Evolutionary conservation across 2,329 filamentous ascomycete genomes (phyloP), one percentile per base, ranked within the genome.

Genomic region (Pseudogymnoascus sp.): DNA sequence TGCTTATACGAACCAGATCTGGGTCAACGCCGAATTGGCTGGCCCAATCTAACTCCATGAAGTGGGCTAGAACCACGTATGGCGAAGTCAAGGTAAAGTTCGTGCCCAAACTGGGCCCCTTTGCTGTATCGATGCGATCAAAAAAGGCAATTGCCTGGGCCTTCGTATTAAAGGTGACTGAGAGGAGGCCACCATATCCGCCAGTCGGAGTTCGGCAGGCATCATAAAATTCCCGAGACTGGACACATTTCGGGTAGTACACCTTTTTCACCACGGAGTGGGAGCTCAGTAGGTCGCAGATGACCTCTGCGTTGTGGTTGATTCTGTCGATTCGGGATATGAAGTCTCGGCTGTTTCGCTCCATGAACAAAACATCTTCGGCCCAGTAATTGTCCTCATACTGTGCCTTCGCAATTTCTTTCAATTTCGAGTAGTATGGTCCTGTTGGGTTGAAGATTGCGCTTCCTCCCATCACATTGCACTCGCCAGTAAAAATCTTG

Each of bases 401-500:
- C 47, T 89, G 84, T 7, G 75, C 73, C 4, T 77, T 76, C 73
- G 90, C 84, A n/a, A 81, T 79, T 4, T 78, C 72, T 72, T 91
- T 93, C n/a, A 99, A 75, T 0, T 76, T 69, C 2, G 73, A 63
- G 74, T 96, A 96, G 76, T 88, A 89, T 53, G 77, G 84, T n/a
- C 86, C 79, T 63, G 86, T 83, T 0, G 84, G 84, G 70, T 87
- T 87, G 53, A 87, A 73, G 62, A 87, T 83, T 53, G 81, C 77
- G 67, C 87, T 89, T 63, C 94, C 94, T 64, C 92, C 94, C 93
- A 97, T 97, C 68, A 99, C 94, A 74, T 99, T 97, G 74, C 91
- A 94, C 75, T 97, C 94, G 60, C 94, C 94, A 63, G 91, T 96
- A 77, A 99, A 99, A 62, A 97, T 89, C 75, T 99, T 99, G 59